A percentile compares a stretch with the other conserved stretches of the same genome.
These are phyloP conservation scores for Exophiala sideris DNA, from an alignment of 2,329 filamentous ascomycete genomes.

Conservation along the genomic window DNA sequence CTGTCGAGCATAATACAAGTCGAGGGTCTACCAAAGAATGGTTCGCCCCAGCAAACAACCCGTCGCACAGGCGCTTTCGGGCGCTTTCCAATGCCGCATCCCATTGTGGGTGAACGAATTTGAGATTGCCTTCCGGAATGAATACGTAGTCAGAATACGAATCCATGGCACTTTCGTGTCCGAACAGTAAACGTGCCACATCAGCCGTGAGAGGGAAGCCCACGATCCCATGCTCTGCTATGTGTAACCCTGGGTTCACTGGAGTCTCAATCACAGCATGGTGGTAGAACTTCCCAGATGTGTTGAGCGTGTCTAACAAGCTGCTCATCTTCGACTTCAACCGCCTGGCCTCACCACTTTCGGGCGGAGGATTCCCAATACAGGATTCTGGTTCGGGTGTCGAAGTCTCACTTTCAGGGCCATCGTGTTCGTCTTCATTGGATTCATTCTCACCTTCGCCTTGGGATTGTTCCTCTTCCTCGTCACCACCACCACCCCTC, in stretches of 20 bases:
- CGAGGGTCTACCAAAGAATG: background rate
- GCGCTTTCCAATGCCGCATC: background rate
- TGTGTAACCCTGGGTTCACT: background rate
- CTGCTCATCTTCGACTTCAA: background rate
- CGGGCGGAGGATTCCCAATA: background rate
- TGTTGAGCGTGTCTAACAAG: background rate
- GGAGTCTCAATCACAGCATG: background rate
- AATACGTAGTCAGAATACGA: background rate
- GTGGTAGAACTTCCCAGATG: background rate
- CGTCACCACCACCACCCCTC: too few relatives aligned
- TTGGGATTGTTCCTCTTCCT: too few relatives aligned
- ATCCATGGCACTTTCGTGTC: background rate
- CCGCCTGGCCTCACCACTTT: background rate
- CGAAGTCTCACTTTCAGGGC: too few relatives aligned
- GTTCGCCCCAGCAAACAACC: background rate
- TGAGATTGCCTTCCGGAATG: background rate
- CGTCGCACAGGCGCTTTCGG: background rate
- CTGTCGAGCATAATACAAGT: background rate
- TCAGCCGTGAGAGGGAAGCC: background rate
- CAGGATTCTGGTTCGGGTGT: background rate
- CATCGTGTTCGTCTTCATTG: too few relatives aligned
- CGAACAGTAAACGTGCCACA: background rate
- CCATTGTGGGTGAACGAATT: background rate
- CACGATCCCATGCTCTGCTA: background rate
- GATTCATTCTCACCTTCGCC: too few relatives aligned